phyloP scores from a whole-genome alignment of 1,139 yeast genomes.

The Sugiyamaella paludigena region DNA sequence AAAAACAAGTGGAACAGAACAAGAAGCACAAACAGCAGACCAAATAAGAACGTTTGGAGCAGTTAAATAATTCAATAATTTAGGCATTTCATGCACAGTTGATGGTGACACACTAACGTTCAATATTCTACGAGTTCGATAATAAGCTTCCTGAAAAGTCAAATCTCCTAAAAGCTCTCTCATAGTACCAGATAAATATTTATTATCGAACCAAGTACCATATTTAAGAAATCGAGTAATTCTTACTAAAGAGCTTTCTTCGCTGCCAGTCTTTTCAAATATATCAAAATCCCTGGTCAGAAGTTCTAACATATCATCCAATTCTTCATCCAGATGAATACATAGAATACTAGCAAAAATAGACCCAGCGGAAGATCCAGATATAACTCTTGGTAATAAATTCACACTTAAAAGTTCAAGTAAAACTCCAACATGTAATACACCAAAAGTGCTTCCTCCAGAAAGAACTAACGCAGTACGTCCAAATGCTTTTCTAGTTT shows the following conservation, averaged over 20 bases:
- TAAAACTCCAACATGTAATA: constrained; percentile 88
- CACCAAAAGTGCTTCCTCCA: constrained; percentile 95
- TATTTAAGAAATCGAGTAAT: constrained; percentile 64
- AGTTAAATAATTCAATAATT: constrained; percentile 81
- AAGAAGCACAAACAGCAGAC: constrained; percentile 97
- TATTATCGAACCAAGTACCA: constrained; percentile 87
- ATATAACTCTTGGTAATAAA: constrained; percentile 80
- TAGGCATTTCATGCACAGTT: constrained; percentile 39
- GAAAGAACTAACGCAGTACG: constrained; percentile 87
- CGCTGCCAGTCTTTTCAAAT: constrained; percentile 56
- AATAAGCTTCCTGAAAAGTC: constrained; percentile 92
- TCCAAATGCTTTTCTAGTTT: constrained; percentile 88
- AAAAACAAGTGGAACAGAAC: constrained; percentile 89
- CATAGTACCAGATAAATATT: constrained; percentile 70
- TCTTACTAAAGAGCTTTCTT: constrained; percentile 49
- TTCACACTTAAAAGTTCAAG: constrained; percentile 72
- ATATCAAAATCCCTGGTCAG: constrained; percentile 65
- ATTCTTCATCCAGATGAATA: constrained; percentile 74
- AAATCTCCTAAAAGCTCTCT: constrained; percentile 80
- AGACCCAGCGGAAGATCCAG: constrained; percentile 96
- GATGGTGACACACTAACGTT: constrained; percentile 91
- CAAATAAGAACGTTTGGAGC: constrained; percentile 92
- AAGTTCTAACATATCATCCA: constrained; percentile 43
- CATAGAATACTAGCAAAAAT: constrained; percentile 88
- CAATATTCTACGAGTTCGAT: constrained; percentile 76